phyloP scores from a whole-genome alignment of 2,329 filamentous ascomycete species.

The Dendryphion nanum region DNA sequence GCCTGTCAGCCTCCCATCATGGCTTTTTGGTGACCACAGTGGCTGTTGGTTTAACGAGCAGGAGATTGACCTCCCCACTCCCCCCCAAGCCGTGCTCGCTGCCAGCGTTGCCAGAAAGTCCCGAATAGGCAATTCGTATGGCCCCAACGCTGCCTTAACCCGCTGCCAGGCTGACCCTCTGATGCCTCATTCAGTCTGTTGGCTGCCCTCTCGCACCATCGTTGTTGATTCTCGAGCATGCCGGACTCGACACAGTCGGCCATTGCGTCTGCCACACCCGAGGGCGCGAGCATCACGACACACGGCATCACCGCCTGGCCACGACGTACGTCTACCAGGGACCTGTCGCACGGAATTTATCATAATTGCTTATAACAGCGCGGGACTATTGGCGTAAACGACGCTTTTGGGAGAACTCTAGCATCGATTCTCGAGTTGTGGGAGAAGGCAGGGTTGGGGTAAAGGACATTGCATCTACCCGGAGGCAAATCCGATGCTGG shows the following conservation, averaged over 20 bases:
- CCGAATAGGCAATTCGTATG: slow-evolving; percentile 12
- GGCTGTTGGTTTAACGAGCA: slow-evolving; percentile 20
- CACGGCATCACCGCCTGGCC: slow-evolving; percentile 8
- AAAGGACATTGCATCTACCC: slow-evolving; percentile 12
- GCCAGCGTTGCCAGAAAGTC: slow-evolving; percentile 6
- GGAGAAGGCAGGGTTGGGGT: slow-evolving; percentile 15
- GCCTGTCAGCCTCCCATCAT: slow-evolving; percentile 32
- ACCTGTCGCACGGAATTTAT: slow-evolving; percentile 29
- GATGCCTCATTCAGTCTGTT: slow-evolving; percentile 4
- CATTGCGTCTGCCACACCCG: slow-evolving; percentile 20
- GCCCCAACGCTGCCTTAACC: slow-evolving; percentile 8
- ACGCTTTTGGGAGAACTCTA: slow-evolving; percentile 8
- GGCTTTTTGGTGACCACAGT: slow-evolving; percentile 13
- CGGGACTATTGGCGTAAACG: slow-evolving; percentile 15
- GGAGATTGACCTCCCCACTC: slow-evolving; percentile 19
- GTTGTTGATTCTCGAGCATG: slow-evolving; percentile 3
- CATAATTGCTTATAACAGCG: slow-evolving; percentile 20
- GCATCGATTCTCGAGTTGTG: no score
- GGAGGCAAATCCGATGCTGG: slow-evolving; percentile 24
- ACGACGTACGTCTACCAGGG: slow-evolving; percentile 21
- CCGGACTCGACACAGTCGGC: slow-evolving; percentile 17
- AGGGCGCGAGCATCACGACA: slow-evolving; percentile 13
- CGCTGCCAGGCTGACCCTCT: slow-evolving; percentile 5
- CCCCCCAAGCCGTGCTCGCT: slow-evolving; percentile 10
- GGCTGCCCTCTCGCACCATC: no score